phyloP scores from a whole-genome alignment of 305 asterid species.

The Petunia hybrid region DNA sequence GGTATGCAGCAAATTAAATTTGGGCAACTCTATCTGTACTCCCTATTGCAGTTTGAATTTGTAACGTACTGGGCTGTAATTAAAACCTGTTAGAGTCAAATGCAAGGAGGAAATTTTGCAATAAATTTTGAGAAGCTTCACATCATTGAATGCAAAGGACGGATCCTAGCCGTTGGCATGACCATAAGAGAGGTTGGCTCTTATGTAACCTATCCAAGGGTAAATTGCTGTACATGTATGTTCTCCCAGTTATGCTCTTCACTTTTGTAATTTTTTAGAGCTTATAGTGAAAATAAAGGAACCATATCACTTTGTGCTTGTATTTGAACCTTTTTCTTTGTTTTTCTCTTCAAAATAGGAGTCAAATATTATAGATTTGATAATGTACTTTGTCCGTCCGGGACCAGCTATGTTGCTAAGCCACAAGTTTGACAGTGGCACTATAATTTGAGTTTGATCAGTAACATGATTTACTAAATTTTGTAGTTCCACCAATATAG shows the following conservation, averaged over 20 bases:
- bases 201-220: too few species aligned
- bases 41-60: slow-evolving; percentile 16
- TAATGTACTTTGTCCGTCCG: neutral
- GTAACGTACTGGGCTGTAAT: slow-evolving; percentile 10
- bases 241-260: too few species aligned
- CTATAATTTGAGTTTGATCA: neutral
- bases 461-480: neutral
- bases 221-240: too few species aligned
- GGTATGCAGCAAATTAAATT: slow-evolving; percentile 20
- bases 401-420: neutral
- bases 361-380: too few species aligned
- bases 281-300: too few species aligned
- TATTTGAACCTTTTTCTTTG: too few species aligned
- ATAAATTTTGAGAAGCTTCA: slow-evolving; percentile 18
- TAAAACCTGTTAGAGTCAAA: slow-evolving; percentile 22
- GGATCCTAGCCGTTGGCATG: slow-evolving; percentile 29
- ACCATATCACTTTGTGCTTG: too few species aligned
- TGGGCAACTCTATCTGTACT: slow-evolving; percentile 22
- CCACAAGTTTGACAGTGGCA: neutral
- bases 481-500: neutral
- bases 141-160: slow-evolving; percentile 27
- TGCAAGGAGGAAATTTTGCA: neutral
- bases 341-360: too few species aligned
- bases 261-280: too few species aligned
- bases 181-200: slow-evolving; percentile 1